Conservation (phyloP, 2,329 filamentous ascomycete genomes). For the Cryphonectria radicalis region DNA sequence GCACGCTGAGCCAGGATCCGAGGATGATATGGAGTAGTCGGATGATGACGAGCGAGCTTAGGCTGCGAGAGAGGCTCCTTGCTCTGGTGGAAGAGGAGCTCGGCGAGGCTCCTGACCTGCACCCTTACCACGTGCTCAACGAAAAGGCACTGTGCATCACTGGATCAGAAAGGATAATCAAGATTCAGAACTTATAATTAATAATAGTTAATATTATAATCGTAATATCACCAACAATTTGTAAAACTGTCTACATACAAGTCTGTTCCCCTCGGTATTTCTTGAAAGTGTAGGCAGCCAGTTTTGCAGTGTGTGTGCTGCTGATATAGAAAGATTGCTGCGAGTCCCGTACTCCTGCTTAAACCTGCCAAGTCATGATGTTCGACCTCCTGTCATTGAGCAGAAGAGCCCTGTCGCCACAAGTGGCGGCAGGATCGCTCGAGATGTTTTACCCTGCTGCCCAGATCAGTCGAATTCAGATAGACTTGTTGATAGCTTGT, state of each 20-base stretch:
- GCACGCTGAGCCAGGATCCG: slow-evolving; percentile 11
- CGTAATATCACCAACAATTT: not conserved
- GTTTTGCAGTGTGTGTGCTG: not conserved
- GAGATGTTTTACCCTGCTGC: too few species aligned
- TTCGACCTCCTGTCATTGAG: too few species aligned
- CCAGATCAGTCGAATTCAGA: too few species aligned
- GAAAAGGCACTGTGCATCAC: slow-evolving; percentile 13
- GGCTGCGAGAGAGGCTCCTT: slow-evolving; percentile 6
- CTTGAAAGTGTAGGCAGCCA: not conserved
- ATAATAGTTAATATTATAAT: not conserved
- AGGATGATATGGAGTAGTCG: slow-evolving; percentile 12
- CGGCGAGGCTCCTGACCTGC: slow-evolving; percentile 4
- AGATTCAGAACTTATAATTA: slow-evolving; percentile 8
- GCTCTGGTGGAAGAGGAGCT: slow-evolving; percentile 12
- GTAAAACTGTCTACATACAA: not conserved
- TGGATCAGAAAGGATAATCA: not conserved
- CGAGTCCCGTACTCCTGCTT: not conserved
- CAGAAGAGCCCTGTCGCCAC: too few species aligned
- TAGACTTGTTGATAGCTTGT: too few species aligned
- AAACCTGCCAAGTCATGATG: not conserved
- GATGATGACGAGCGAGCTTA: not conserved
- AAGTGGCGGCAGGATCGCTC: too few species aligned
- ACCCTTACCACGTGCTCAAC: slow-evolving; percentile 11
- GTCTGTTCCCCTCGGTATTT: not conserved
- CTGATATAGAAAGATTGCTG: not conserved